These are phyloP conservation scores for Pichia kudriavzevii DNA, from an alignment of 1,139 yeast genomes.

Conservation along the genomic window DNA sequence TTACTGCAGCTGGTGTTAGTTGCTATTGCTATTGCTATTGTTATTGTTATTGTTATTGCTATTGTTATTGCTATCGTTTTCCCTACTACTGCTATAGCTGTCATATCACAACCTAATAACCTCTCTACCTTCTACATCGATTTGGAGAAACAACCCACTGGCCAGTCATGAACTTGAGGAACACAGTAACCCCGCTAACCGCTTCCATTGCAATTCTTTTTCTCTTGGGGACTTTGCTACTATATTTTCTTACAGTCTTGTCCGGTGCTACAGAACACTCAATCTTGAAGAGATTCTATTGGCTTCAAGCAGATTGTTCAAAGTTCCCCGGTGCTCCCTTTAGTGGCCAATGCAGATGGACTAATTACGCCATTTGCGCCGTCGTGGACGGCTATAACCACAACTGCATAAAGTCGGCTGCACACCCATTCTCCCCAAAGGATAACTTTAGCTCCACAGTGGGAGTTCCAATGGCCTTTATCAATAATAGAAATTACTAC, in stretches of 20 bases:
- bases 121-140: no score
- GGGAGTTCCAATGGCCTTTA: slow-evolving; percentile 44
- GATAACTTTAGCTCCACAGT: slow-evolving; percentile 41
- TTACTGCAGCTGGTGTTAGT: no score
- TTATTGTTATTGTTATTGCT: no score
- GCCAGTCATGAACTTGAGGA: no score
- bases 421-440: slow-evolving; percentile 60
- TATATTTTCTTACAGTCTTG: slow-evolving; percentile 54
- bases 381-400: slow-evolving; percentile 33
- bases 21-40: no score
- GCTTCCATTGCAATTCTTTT: slow-evolving; percentile 10
- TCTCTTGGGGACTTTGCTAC: slow-evolving; percentile 28
- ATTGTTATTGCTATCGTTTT: no score
- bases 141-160: no score
- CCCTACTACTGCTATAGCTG: no score
- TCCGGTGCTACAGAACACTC: slow-evolving; percentile 48
- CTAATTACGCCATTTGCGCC: slow-evolving; percentile 54
- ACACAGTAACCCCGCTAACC: not conserved
- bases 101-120: no score
- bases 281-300: slow-evolving; percentile 49
- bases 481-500: slow-evolving; percentile 39
- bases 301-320: slow-evolving; percentile 66
- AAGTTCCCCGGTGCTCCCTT: slow-evolving; percentile 41
- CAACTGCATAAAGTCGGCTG: slow-evolving; percentile 48
- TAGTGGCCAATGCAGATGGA: slow-evolving; percentile 51